phyloP scores from a whole-genome alignment of 2,329 filamentous ascomycete species.

The Trichoderma arundinaceum region DNA sequence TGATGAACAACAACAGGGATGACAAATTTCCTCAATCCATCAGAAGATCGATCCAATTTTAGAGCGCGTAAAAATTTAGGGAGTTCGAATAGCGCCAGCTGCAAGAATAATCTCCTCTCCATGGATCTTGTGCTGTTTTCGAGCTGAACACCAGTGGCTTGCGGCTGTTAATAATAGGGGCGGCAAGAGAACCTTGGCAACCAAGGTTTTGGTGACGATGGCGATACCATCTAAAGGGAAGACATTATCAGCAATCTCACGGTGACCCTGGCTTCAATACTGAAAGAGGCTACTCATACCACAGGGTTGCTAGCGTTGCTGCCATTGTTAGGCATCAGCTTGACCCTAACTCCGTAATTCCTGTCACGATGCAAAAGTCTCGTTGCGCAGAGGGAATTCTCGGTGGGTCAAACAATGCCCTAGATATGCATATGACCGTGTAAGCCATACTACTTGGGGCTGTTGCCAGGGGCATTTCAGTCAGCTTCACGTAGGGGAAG shows the following conservation, averaged over 20 bases:
- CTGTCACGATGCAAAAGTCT: constrained; percentile 46
- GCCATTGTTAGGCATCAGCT: constrained; percentile 36
- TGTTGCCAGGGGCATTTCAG: constrained; percentile 44
- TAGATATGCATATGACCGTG: constrained; percentile 45
- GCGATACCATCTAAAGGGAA: constrained; percentile 38
- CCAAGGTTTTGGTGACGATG: constrained; percentile 38
- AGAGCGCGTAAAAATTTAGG: constrained; percentile 57
- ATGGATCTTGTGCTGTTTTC: constrained; percentile 38
- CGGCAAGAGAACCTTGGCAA: constrained; percentile 36
- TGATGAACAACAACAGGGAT: constrained; percentile 40
- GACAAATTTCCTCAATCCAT: constrained; percentile 47
- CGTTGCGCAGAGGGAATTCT: constrained; percentile 47
- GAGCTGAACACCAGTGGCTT: constrained; percentile 37
- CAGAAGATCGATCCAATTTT: constrained; percentile 50
- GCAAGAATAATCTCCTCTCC: constrained; percentile 53
- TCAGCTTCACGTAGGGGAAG: constrained; percentile 50
- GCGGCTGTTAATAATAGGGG: neutral
- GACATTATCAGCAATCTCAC: constrained; percentile 35
- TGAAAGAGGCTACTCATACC: constrained; percentile 42
- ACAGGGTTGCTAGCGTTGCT: constrained; percentile 39
- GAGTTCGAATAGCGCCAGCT: constrained; percentile 56
- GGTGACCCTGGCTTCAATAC: constrained; percentile 36
- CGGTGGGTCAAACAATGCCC: constrained; percentile 42
- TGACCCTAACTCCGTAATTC: constrained; percentile 43
- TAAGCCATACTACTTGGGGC: constrained; percentile 45